These are phyloP conservation scores for Bruguiera hainesii DNA, from an alignment of 441 rosid species.

Conservation along the genomic window DNA sequence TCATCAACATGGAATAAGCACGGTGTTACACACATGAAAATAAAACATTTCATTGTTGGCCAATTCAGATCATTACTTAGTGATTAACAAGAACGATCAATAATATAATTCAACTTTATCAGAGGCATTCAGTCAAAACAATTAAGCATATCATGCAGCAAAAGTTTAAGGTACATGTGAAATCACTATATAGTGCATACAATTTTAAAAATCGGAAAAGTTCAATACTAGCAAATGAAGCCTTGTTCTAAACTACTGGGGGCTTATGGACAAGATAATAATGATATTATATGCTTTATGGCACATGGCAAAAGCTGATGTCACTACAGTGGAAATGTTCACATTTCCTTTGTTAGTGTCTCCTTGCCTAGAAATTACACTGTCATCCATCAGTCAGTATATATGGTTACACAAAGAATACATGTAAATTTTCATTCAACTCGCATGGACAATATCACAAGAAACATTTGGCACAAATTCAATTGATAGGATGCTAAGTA, in stretches of 20 bases:
- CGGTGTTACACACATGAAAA: neutral
- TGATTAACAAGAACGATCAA: too few species aligned
- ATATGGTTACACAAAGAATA: neutral
- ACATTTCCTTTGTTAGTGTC: too few species aligned
- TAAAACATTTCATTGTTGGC: too few species aligned
- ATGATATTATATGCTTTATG: neutral
- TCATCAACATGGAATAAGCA: neutral
- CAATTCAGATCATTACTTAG: too few species aligned
- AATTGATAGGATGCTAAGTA: neutral
- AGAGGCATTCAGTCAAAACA: too few species aligned
- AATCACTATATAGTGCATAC: too few species aligned
- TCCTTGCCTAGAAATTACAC: neutral
- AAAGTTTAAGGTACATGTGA: too few species aligned
- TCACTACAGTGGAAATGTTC: too few species aligned
- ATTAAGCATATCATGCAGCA: too few species aligned
- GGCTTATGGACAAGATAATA: neutral
- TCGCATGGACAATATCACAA: neutral
- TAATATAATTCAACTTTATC: too few species aligned
- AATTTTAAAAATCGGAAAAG: neutral
- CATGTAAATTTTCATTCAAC: neutral
- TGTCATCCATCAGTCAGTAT: constrained; percentile 44
- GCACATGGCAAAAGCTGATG: neutral
- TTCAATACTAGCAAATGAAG: neutral
- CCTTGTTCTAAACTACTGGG: neutral
- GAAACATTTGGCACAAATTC: neutral